Conservation (phyloP, 306 rosid species). For the Quercus wislizeni region DNA sequence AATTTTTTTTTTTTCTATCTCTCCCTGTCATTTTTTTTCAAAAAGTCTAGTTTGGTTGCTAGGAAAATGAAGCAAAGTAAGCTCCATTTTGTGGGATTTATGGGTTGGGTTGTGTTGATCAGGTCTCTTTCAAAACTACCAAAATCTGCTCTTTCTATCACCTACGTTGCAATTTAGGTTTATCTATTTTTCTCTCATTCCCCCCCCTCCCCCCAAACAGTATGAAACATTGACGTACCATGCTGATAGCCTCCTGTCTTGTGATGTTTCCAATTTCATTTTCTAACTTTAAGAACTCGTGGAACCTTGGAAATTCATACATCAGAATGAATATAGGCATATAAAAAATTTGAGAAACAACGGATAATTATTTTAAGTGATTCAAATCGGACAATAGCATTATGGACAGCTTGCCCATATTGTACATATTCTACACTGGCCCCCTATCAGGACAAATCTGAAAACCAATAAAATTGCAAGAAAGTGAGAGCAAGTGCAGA, state of each 20-base stretch:
- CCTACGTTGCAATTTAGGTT: too few relatives aligned
- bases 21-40: too few relatives aligned
- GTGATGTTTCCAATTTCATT: slow-evolving; percentile 98
- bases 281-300: slow-evolving; percentile 92
- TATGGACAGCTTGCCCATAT: slow-evolving; percentile 9
- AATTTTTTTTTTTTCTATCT: too few relatives aligned
- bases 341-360: neutral
- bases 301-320: slow-evolving; percentile 60
- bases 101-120: too few relatives aligned
- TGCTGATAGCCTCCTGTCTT: slow-evolving; percentile 97
- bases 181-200: too few relatives aligned
- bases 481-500: neutral
- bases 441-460: slow-evolving; percentile 1
- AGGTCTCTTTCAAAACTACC: too few relatives aligned
- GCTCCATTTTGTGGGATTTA: too few relatives aligned
- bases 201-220: too few relatives aligned
- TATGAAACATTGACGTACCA: slow-evolving; percentile 56
- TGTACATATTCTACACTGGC: neutral
- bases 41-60: too few relatives aligned
- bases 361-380: neutral
- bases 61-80: too few relatives aligned
- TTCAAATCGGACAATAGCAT: slow-evolving; percentile 14
- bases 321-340: slow-evolving; percentile 5
- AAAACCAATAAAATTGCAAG: slow-evolving; percentile 10
- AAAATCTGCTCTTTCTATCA: too few relatives aligned